Base-by-base conservation (phyloP, 805 yeast genomes). In the Wickerhamiella australiensis region DNA sequence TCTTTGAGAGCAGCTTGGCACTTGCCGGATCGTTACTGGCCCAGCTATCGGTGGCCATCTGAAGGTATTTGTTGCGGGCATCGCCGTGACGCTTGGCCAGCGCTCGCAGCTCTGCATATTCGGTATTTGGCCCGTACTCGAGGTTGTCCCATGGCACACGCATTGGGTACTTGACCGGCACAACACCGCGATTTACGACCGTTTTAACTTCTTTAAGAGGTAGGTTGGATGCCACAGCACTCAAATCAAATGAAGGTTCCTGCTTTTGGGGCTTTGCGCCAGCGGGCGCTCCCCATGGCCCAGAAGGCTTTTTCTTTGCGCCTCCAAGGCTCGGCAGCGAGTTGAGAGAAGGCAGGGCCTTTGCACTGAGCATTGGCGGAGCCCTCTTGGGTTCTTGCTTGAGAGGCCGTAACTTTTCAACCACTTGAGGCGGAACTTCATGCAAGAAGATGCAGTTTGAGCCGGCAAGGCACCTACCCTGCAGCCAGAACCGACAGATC, bases 401-500 rank as follows among this genome's bases (percentile, higher is more conserved):
- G 2, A 25, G 9, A 5, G 47, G 29, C n/a, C 40, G 26, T 18
- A 52, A 27, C 21, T 50, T 42, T 9, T 52, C 53, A 15, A 56
- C 46, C 6, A 64, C 38, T 21, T 53, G 55, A 1, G 52, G 53
- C 3, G 73, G 71, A 6, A 68, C 55, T 18, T 61, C 59, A 52
- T 73, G 77, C 43, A 67, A 57, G 53, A 71, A 73, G 33, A 57
- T 56, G 55, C 77, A 73, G 2, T 52, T 49, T 8, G 64, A 67
- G 8, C 75, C 76, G 5, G 72, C 71, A 5, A 67, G 46, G 53
- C 77, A 73, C 9, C 61, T 58, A 1, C 73, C 72, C 33, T 66
- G 67, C 5, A 73, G 58, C 77, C 77, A 73, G 56, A 68, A 73
- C 25, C 73, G 61, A 51, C 77, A 73, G 7, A 69, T 65, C 21